Evolutionary conservation across 306 rosid genomes (phyloP).

Genomic region (Cucumis melo): DNA sequence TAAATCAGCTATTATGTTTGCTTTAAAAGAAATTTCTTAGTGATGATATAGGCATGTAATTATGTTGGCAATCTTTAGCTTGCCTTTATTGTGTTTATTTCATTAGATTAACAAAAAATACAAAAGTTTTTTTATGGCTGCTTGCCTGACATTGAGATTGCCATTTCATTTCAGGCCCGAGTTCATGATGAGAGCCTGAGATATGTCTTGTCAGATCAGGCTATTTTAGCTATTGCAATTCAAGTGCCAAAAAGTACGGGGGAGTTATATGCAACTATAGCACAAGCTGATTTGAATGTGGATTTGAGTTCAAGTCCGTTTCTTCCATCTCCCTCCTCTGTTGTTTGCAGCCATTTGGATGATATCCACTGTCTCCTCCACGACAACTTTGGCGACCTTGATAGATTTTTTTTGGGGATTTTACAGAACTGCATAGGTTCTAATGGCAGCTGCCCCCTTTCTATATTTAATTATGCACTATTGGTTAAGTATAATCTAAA

Average conservation of each 20-base stretch:
- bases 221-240: constrained; percentile 61
- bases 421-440: constrained; percentile 79
- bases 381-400: constrained; percentile 29
- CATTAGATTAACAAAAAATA: constrained; percentile 1
- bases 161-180: constrained; percentile 66
- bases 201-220: constrained; percentile 75
- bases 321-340: constrained; percentile 53
- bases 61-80: background rate
- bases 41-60: background rate
- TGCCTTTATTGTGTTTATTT: background rate
- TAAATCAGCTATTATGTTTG: background rate
- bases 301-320: constrained; percentile 34
- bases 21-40: background rate
- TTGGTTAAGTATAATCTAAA: constrained; percentile 42
- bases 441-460: constrained; percentile 64
- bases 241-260: constrained; percentile 22
- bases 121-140: constrained; percentile 1
- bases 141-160: constrained; percentile 13
- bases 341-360: constrained; percentile 57
- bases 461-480: constrained; percentile 61
- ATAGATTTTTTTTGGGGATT: constrained; percentile 38
- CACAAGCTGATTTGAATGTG: constrained; percentile 38
- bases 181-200: constrained; percentile 86
- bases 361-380: constrained; percentile 49
- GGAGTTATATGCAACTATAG: constrained; percentile 37